Percentiles rank a stretch among this genome's conserved stretches.
phyloP scores from a whole-genome alignment of 768 basidiomycete genomes.

The Xerocomus potaroensis region DNA sequence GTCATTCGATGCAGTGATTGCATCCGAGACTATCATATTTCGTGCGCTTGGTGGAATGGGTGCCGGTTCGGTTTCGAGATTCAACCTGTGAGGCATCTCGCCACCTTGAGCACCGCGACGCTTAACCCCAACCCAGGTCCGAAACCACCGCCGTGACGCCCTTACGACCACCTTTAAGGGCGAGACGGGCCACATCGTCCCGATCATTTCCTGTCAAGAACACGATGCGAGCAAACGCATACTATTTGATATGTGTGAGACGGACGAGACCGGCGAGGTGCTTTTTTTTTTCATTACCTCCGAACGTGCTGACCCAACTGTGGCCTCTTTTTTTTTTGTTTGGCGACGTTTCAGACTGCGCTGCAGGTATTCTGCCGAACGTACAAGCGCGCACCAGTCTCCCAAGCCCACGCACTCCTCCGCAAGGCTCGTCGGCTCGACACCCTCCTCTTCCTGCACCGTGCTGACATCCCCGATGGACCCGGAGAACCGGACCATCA shows the following conservation, averaged over 20 bases:
- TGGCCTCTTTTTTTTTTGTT: not conserved
- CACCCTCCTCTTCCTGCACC: constrained; percentile 50
- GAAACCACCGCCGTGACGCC: constrained; percentile 68
- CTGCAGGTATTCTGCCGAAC: constrained; percentile 81
- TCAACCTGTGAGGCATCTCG: constrained; percentile 53
- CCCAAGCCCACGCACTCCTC: constrained; percentile 77
- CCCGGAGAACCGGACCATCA: constrained; percentile 28
- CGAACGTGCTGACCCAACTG: constrained; percentile 10
- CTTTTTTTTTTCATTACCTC: constrained; percentile 15
- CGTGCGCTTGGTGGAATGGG: constrained; percentile 85
- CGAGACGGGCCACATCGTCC: constrained; percentile 72
- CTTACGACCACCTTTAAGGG: constrained; percentile 71
- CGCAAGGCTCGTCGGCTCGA: constrained; percentile 89
- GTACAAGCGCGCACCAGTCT: constrained; percentile 75
- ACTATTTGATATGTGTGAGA: constrained; percentile 82
- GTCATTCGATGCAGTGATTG: constrained; percentile 85
- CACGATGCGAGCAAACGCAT: constrained; percentile 63
- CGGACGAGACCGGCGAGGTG: constrained; percentile 78
- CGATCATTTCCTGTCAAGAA: constrained; percentile 74
- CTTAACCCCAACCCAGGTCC: constrained; percentile 47
- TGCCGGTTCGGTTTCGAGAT: constrained; percentile 93
- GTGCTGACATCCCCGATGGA: constrained; percentile 27
- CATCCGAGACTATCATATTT: constrained; percentile 72
- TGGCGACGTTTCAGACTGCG: constrained; percentile 56
- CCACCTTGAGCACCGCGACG: not conserved